Evolutionary conservation across 495 filamentous ascomycete species (phyloP), one percentile per base, ranked within the genome.

Genomic region (Bryoglossum gracile): DNA sequence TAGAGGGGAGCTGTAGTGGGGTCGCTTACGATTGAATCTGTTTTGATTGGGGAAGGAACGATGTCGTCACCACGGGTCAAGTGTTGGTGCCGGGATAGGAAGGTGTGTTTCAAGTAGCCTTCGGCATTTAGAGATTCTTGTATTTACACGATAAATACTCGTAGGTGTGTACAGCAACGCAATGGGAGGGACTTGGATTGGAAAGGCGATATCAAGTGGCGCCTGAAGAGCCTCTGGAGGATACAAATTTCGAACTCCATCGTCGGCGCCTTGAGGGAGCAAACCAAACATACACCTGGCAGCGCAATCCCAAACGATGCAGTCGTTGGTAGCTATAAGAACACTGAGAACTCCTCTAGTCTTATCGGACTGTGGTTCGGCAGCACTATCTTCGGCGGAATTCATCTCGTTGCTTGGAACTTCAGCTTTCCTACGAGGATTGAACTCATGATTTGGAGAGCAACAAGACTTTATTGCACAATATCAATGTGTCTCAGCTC

Each of bases 371-470:
- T 40, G 37, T 22, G 10, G 17, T 21, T 45, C 24, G 26, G 42
- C 16, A 3, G 42, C 17, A 11, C 23, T 17, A 36, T 37, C 2
- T 69, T 68, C 42, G 67, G 64, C 35, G 58, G 54, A 21, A 50
- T 69, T 1, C 66, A 71, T 46, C 30, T 66, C n/a, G 53, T 57
- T 8, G 66, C 55, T 8, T 71, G 68, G 65, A 56, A 69, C 43
- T 68, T 67, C 36, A 48, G 58, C 8, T 69, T 71, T 23, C 68
- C 65, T 1, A 66, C 59, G 2, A n/a, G n/a, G 14, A 36, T 43
- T 9, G 68, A 71, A 32, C 44, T 43, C 21, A 22, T 62, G 0
- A 44, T 70, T 9, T 70, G 67, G 68, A 49, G 62, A 39, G 32
- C 52, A n/a, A 44, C 51, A 18, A 52, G 44, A 28, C 16, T 57